Evolutionary conservation across 106 monocot genomes (phyloP), one percentile per base, ranked within the genome.

Genomic region (Posidonia australis): DNA sequence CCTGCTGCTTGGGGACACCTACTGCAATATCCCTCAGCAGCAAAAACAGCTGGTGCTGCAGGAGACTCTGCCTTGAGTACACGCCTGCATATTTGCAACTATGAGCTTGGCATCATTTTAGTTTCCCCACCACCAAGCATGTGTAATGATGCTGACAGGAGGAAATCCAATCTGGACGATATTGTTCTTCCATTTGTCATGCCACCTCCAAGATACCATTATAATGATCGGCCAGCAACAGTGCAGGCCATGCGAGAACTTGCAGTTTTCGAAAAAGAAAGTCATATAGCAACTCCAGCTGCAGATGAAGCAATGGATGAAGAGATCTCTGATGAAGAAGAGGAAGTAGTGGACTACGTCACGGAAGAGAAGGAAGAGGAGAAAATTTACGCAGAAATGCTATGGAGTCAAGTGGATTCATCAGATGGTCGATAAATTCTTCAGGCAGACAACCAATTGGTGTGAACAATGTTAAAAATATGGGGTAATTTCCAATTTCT

Each of bases 341-440:
- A 77, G 13, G 84, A 76, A 74, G 41, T 54, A 5, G 7, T 74
- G 31, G 78, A 78, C 0, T 80, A 62, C 63, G 42, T 62, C 46
- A 45, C 63, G 14, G 75, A 74, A 71, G 92, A 87, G 74, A 78
- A 72, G 51, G 87, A 87, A 46, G 87, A 92, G 51, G 92, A 87
- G 68, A 86, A 80, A 54, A 76, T 87, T 19, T 92, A 92, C 64
- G 92, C 87, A 3, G 92, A 92, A 58, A 87, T 84, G 87, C 82
- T 92, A n/a, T 87, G 87, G 92, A 80, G 82, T 71, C 84, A 92
- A 54, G 68, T 82, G 13, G 79, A 82, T 47, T 92, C 79, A 46
- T 66, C 74, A 67, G 81, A 79, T 46, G 72, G 62, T 57, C 57
- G 10, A 57, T 57, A 57, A 53, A 7, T 7, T 4, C 36, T 36